Evolutionary conservation across 192 early-diverging fungal species (phyloP), one percentile per base, ranked within the genome.

Genomic region (Backusella tuberculispora): DNA sequence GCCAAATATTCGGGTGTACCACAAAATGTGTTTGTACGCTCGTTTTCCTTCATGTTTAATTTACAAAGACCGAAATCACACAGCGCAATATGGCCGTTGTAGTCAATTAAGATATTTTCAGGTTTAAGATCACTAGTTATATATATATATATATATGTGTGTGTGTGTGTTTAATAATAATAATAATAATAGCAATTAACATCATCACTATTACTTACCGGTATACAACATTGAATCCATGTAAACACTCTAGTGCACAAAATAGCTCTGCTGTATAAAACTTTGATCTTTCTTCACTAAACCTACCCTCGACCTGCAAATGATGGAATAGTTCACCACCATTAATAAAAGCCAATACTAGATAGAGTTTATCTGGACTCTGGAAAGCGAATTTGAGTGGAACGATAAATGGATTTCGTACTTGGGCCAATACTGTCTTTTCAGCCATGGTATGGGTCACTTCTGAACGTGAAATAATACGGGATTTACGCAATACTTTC

Each of bases 1-100:
- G 97, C 95, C 64, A 99, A 92, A 80, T 98, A 99, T 80, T 99
- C 98, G 17, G 97, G 97, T 21, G 98, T 99, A 17, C 98, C 98
- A 83, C 97, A 98, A 74, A 98, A 97, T 0, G 97, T 97, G 80
- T 92, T 90, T 43, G 98, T 98, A 43, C 91, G 94, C 69, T 94
- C 95, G 63, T 93, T 92, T 76, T 96, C 95, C 37, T 90, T 92
- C 92, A 97, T 98, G 81, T 96, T 95, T 60, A 96, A 85, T 83
- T 97, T 96, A 86, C 93, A 95, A 74, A 97, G 85, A 4, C 96
- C 98, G 81, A 97, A 95, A 85, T 99, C 97, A 74, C 93, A 94
- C 24, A 98, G 89, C 0, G 93, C 92, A 80, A 97, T 96, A 81
- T 99, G 96, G 37, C 96, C 97, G 24, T 90, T 91, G 83, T 92